Evolutionary conservation across 495 filamentous ascomycete genomes (phyloP), one percentile per base, ranked within the genome.

Genomic region (Annulohypoxylon bovei): DNA sequence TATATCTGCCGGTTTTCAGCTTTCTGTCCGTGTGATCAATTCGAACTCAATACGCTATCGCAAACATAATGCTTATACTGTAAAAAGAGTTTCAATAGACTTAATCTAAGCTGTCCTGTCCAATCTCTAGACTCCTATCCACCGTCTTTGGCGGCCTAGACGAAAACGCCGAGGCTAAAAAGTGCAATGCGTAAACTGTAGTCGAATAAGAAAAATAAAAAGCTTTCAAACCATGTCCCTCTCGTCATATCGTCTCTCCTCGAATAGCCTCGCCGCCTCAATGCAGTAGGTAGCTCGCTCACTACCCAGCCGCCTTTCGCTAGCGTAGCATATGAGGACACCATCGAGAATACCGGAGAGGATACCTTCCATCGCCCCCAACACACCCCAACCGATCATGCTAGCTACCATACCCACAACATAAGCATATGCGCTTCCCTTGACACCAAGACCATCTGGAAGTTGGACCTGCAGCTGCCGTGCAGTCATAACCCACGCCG

Each of bases 401-500:
- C 91, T 92, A 12, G 95, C 94, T 65, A 98, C 89, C 60, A 99
- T 74, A 3, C 95, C 95, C 4, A 99, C 92, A 42, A 99, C 87
- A 76, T 99, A 99, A 18, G 93, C 95, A 77, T 99, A 99, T 40
- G 94, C 82, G 73, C 93, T 97, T n/a, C 95, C 95, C 50, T 83
- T 88, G 44, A 90, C 78, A 0, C 85, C 81, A n/a, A 63, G 67
- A 28, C 84, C 84, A 37, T 84, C 81, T 1, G 85, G 80, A 8
- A 81, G 71, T 16, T 81, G 77, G 16, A 91, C 80, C 23, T 79
- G 79, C 11, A 96, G 80, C 76, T 89, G 88, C 49, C 91, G 87
- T 16, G 95, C 93, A 30, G 93, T 95, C 57, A 91, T 90, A n/a
- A 98, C 93, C 95, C 95, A 99, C 25, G 92, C 95, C n/a, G 92